phyloP scores from a whole-genome alignment of 2,329 filamentous ascomycete species.

The Chaetomiaceae sp. region DNA sequence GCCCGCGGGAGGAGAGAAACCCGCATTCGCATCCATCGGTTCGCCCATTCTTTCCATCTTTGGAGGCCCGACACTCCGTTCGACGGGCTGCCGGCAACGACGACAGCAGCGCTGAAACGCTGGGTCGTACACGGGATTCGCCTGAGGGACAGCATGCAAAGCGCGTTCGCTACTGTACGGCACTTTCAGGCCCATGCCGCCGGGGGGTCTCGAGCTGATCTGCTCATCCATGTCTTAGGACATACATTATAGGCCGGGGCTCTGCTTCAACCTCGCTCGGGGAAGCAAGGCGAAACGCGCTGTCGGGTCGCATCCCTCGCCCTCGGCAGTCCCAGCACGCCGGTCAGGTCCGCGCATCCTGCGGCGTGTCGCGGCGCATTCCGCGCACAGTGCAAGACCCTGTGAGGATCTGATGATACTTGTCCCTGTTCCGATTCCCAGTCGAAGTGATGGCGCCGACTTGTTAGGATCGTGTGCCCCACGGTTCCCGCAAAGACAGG shows the following conservation, averaged over 20 bases:
- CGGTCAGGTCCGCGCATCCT: conserved; percentile 1
- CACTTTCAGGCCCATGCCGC: conserved; percentile 7
- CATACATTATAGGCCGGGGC: neutral
- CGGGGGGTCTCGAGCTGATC: conserved; percentile 7
- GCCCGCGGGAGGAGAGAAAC: no score
- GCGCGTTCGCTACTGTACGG: conserved; percentile 10
- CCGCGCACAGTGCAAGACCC: neutral
- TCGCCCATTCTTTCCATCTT: no score
- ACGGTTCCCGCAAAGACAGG: no score
- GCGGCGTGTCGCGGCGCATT: neutral
- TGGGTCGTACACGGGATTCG: neutral
- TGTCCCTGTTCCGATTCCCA: no score
- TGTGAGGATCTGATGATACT: no score
- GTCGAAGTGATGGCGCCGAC: no score
- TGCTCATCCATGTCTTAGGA: conserved; percentile 7
- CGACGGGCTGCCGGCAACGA: neutral
- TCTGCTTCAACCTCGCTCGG: neutral
- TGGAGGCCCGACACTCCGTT: no score
- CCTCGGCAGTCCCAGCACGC: conserved; percentile 6
- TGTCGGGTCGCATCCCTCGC: conserved; percentile 9
- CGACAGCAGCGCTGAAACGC: conserved; percentile 2
- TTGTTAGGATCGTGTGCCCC: no score
- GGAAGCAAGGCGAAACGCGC: conserved; percentile 6
- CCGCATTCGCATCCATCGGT: no score
- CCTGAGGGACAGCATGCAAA: conserved; percentile 5